Evolutionary conservation across 345 rosid species (phyloP).

Genomic region (Balakata baccata): DNA sequence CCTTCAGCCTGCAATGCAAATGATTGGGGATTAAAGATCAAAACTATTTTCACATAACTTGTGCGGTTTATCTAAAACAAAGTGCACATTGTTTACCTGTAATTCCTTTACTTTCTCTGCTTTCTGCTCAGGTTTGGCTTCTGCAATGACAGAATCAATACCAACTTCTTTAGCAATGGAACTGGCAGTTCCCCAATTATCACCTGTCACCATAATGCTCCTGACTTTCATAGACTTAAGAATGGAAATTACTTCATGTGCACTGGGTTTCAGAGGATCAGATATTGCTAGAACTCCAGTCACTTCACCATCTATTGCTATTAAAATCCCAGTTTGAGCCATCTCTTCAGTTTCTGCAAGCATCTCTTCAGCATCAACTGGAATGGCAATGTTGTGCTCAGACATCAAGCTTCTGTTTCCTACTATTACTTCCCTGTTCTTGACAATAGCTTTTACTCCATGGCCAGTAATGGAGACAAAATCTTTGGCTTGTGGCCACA

Average conservation of each 20-base stretch:
- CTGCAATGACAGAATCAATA: constrained; percentile 70
- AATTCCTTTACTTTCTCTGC: constrained; percentile 82
- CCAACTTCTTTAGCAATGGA: constrained; percentile 82
- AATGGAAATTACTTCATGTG: constrained; percentile 64
- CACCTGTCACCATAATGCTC: constrained; percentile 95
- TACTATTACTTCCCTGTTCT: constrained; percentile 54
- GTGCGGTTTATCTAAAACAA: not conserved
- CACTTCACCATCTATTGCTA: constrained; percentile 55
- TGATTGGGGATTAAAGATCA: not conserved
- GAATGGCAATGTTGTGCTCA: constrained; percentile 38
- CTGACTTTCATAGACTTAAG: constrained; percentile 71
- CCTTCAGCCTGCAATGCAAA: constrained; percentile 56
- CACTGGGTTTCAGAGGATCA: constrained; percentile 77
- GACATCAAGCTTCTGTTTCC: constrained; percentile 83
- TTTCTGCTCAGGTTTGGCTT: constrained; percentile 88
- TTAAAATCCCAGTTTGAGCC: constrained; percentile 84
- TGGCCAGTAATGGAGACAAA: constrained; percentile 78
- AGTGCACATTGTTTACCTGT: constrained; percentile 44
- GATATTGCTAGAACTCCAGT: constrained; percentile 71
- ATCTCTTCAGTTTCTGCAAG: constrained; percentile 64
- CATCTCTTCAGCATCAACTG: constrained; percentile 63
- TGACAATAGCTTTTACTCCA: constrained; percentile 74
- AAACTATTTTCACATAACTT: not conserved
- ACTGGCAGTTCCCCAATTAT: constrained; percentile 93
- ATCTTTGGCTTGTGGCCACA: constrained; percentile 78